Base-by-base conservation (phyloP, 495 filamentous ascomycete genomes). In the Penicillium canariense region DNA sequence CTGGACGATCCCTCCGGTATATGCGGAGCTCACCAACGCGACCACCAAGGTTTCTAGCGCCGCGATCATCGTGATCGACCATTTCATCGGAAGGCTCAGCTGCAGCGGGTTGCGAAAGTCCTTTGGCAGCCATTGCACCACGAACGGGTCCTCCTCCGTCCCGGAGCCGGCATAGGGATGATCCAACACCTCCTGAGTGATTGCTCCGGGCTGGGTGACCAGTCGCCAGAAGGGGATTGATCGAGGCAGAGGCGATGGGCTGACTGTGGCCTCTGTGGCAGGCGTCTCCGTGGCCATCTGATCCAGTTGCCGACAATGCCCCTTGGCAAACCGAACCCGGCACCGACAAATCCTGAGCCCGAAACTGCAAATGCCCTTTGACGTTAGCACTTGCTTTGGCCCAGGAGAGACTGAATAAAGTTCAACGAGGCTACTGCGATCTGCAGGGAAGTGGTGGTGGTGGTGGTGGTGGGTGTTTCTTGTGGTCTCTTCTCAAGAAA, bases 1-100 rank as follows among this genome's bases (percentile, higher is more conserved):
- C 52, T 85, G 70, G 7, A 69, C 61, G 7, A 87, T 69, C 46
- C 88, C 87, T 20, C 87, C 85, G 20, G 85, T 73, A 55, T 85
- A 90, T 3, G 86, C 87, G 3, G 87, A 87, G 2, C 84, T 87
- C 28, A 83, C 84, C 44, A 91, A 83, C 17, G 88, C 75, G 10
- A 90, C 86, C 7, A 82, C 82, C 12, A 91, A 74, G 0, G 87
- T 87, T 17, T 83, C 80, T 14, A 87, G 50, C 14, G 87, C 85
- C 26, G 83, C 80, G 10, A 84, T 52, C n/a, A 81, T 32, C 1
- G 85, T 86, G 51, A 87, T 80, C 26, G 61, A 60, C 87, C 87
- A 91, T 72, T 90, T 90, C 66, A 77, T 81, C 20, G 53, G 54
- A 0, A 51, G 34, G 5, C 74, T 57, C 57, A 84, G 86, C n/a